Conservation (phyloP, 345 rosid genomes). For the Eucalyptus viminalis region DNA sequence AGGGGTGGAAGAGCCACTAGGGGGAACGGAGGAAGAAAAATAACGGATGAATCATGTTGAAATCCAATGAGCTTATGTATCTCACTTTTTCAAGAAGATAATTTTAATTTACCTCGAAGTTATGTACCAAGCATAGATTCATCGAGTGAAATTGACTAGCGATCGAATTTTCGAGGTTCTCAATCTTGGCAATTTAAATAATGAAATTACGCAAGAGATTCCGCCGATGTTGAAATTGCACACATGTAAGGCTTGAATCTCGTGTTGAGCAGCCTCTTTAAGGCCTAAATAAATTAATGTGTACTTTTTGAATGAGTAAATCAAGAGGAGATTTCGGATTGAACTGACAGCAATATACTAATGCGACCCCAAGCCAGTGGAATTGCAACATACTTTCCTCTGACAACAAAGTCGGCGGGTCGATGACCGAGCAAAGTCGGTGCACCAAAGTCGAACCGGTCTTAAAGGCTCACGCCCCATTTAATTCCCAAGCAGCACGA, state of each 20-base stretch:
- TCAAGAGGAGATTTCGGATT: not conserved
- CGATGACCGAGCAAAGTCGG: not conserved
- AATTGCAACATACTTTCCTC: not conserved
- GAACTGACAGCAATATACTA: not conserved
- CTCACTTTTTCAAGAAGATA: not conserved
- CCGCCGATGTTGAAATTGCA: not conserved
- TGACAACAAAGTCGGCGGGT: not conserved
- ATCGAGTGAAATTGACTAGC: not conserved
- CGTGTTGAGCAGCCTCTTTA: not conserved
- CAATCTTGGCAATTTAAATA: not conserved
- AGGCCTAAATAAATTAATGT: not conserved
- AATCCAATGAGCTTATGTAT: not conserved
- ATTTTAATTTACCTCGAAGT: not conserved
- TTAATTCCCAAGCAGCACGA: not conserved
- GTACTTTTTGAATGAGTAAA: not conserved
- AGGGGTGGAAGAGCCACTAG: not conserved
- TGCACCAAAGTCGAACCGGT: not conserved
- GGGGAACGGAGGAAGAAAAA: not conserved
- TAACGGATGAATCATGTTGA: not conserved
- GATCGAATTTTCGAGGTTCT: not conserved
- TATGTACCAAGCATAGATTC: not conserved
- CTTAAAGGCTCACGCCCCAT: not conserved
- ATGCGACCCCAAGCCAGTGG: not conserved
- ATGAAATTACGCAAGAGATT: not conserved
- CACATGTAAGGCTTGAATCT: not conserved